Base-by-base conservation (phyloP, 306 rosid genomes). In the Vicia faba region DNA sequence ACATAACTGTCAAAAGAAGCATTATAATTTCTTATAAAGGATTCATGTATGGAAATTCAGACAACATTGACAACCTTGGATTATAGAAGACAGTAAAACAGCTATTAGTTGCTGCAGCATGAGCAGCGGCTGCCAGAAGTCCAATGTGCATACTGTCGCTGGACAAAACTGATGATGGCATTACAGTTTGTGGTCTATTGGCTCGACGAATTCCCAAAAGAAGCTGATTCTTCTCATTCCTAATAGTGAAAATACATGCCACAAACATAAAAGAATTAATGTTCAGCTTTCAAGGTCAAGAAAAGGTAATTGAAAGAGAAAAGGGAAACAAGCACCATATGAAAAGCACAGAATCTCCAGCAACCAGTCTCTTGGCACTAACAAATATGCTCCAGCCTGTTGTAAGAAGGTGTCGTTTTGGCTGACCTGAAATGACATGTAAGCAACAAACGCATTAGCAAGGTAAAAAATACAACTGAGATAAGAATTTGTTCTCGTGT, bases 121-220 rank as follows among this genome's bases (percentile, higher is more conserved):
- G 97, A 70, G 97, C 97, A 8, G 97, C 97, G 8, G 97, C 97
- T 3, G 97, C 97, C 80, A 91, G 97, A 75, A 91, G 97, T 77
- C 96, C 97, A 68, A 91, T 86, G 64, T 91, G 97, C 97, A 91
- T 91, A 81, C 97, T 91, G 71, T 91, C 97, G 78, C 96, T 91
- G 36, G 97, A 88, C 65, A 91, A 72, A 78, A 91, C 93, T 29
- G 97, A 91, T 9, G 97, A 91, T 3, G 97, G 97, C 92, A 91
- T 91, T 74, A 86, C 87, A 63, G 97, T 91, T 75, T 88, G 97
- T 1, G 97, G 96, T 41, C 97, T 77, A 74, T 69, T 82, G 69
- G 97, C 91, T 71, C 88, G 95, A 4, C 97, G 92, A 66, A 91
- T 91, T 65, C 97, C 97, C 78, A 91, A 72, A 71, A 91, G 88